phyloP scores from a whole-genome alignment of 2,329 filamentous ascomycete species.

The Pseudocercospora vitis region DNA sequence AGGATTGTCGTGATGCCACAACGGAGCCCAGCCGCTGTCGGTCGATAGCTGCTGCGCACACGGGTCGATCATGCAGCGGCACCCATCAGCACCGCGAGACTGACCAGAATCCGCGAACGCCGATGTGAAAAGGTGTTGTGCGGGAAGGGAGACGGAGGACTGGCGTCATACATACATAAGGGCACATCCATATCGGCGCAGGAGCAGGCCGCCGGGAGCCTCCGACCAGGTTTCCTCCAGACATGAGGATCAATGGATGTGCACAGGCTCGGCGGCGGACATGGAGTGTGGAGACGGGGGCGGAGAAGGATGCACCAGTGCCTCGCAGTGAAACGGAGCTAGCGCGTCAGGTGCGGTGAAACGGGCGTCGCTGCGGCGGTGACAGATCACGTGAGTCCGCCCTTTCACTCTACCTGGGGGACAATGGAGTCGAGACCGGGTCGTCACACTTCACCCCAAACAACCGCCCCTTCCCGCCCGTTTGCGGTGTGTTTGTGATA shows the following conservation, averaged over 20 bases:
- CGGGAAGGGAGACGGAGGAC: neutral
- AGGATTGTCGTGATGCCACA: neutral
- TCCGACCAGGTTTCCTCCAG: no score
- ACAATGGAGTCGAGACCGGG: neutral
- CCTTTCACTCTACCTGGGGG: neutral
- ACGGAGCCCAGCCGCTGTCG: constrained; percentile 14
- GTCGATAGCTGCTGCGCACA: neutral
- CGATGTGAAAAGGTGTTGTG: no score
- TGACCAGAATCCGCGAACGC: no score
- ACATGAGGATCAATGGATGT: no score
- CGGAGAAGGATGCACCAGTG: neutral
- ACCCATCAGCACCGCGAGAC: no score
- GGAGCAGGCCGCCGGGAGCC: no score
- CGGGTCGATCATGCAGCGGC: neutral
- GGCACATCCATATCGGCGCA: constrained; percentile 1
- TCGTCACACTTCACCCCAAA: constrained; percentile 1
- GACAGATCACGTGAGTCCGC: neutral
- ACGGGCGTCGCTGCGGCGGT: no score
- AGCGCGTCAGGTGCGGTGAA: neutral
- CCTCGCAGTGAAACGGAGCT: neutral
- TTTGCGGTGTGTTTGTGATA: no score
- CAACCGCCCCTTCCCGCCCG: no score
- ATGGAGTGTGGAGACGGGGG: neutral
- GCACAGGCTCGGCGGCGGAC: no score
- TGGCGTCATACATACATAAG: neutral